Conservation (phyloP, 495 filamentous ascomycete genomes). For the Neurospora sp. region DNA sequence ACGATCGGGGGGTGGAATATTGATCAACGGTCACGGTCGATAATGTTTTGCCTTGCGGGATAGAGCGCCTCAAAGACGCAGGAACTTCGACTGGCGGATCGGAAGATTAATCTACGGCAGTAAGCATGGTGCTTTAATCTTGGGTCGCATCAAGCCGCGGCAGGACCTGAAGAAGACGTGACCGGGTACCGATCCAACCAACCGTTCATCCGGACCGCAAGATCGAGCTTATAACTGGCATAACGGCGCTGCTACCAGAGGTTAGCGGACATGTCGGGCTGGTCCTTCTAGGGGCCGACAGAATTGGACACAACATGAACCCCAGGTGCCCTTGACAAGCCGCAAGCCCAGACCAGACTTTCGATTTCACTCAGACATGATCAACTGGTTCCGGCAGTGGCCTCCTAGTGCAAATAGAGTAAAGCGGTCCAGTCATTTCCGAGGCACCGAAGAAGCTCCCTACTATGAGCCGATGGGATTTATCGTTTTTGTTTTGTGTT, state of each 20-base stretch:
- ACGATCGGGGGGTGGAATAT: background rate
- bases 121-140: slow-evolving; percentile 1
- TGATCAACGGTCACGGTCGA: slow-evolving; percentile 6
- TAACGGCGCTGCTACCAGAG: background rate
- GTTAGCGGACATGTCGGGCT: background rate
- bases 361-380: background rate
- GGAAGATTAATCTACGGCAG: slow-evolving; percentile 11
- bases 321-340: background rate
- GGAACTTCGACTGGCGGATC: background rate
- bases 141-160: background rate
- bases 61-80: slow-evolving; percentile 1
- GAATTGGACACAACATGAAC: background rate
- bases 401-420: background rate
- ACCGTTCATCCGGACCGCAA: slow-evolving; percentile 14
- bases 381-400: background rate
- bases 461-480: background rate
- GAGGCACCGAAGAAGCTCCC: background rate
- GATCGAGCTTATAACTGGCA: background rate
- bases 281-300: background rate
- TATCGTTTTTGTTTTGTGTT: background rate
- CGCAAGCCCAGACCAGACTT: background rate
- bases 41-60: slow-evolving; percentile 3
- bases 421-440: background rate
- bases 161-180: background rate
- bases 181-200: background rate